Conservation (phyloP, 2,329 filamentous ascomycete genomes). For the Pestalotiopsis sp. region DNA sequence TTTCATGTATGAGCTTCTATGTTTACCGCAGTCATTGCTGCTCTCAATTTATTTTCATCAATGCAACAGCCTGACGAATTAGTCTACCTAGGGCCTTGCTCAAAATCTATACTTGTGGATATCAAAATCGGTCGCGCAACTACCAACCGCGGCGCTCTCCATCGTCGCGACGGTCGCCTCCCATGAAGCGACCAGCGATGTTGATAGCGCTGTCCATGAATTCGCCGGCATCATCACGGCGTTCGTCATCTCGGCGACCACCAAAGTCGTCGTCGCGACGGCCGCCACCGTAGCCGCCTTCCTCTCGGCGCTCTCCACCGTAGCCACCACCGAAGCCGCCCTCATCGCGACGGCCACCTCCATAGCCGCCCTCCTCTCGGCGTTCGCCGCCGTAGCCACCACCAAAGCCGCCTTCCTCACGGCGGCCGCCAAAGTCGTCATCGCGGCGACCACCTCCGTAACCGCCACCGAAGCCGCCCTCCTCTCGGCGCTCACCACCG, state of each 20-base stretch:
- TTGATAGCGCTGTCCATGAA: constrained; percentile 25
- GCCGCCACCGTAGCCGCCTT: constrained; percentile 10
- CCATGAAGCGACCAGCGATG: constrained; percentile 25
- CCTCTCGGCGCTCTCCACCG: constrained; percentile 18
- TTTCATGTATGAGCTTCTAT: neutral
- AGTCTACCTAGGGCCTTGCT: constrained; percentile 3
- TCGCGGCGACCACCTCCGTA: constrained; percentile 18
- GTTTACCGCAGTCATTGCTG: neutral
- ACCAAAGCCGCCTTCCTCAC: constrained; percentile 14
- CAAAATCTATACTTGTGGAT: constrained; percentile 7
- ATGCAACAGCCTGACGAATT: neutral
- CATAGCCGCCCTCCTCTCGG: constrained; percentile 15
- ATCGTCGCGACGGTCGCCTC: constrained; percentile 22
- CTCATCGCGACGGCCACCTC: neutral
- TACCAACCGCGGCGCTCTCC: constrained; percentile 16
- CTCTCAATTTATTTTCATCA: neutral
- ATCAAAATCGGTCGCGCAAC: constrained; percentile 8
- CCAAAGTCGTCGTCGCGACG: constrained; percentile 8
- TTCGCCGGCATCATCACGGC: constrained; percentile 16
- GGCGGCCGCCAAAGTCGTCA: constrained; percentile 20
- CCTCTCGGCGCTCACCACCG: constrained; percentile 19
- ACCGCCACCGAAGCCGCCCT: constrained; percentile 17
- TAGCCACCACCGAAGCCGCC: neutral
- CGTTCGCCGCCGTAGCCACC: constrained; percentile 13
- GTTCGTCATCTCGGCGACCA: constrained; percentile 21